Evolutionary conservation across 2,329 filamentous ascomycete species (phyloP).

Genomic region (Aspergillus calidoustus): DNA sequence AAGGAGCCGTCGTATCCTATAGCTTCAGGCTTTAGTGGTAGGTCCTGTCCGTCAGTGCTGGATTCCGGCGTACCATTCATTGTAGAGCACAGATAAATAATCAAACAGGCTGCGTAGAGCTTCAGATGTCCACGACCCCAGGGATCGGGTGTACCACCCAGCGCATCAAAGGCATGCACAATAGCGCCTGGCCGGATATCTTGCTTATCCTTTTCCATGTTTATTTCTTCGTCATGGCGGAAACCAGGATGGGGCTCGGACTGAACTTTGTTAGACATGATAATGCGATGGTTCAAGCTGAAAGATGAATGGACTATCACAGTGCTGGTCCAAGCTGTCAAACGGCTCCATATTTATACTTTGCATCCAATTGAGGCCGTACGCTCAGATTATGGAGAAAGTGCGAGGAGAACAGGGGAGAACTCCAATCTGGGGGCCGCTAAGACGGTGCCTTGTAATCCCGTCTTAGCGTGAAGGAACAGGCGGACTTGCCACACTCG

Average conservation of each 20-base stretch:
- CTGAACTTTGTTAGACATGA: background rate
- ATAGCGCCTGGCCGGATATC: background rate
- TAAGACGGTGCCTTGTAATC: background rate
- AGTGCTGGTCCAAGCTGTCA: background rate
- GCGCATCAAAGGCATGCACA: background rate
- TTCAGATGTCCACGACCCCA: background rate
- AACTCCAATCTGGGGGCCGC: background rate
- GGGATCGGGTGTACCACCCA: background rate
- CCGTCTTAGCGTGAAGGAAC: background rate
- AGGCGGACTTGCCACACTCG: no score
- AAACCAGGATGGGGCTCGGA: background rate
- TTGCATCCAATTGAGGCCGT: background rate
- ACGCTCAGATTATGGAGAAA: background rate
- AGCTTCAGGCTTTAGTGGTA: background rate
- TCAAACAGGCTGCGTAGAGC: background rate
- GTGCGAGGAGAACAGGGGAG: background rate
- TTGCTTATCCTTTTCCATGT: background rate
- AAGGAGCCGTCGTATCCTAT: slow-evolving; percentile 8
- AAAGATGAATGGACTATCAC: background rate
- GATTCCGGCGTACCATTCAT: background rate
- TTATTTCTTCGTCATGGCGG: background rate
- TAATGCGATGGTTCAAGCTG: background rate
- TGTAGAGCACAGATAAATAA: background rate
- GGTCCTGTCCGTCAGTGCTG: no score
- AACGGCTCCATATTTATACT: background rate